These are phyloP conservation scores for Colletotrichum magnum DNA, from an alignment of 2,329 filamentous ascomycete genomes.

Conservation along the genomic window DNA sequence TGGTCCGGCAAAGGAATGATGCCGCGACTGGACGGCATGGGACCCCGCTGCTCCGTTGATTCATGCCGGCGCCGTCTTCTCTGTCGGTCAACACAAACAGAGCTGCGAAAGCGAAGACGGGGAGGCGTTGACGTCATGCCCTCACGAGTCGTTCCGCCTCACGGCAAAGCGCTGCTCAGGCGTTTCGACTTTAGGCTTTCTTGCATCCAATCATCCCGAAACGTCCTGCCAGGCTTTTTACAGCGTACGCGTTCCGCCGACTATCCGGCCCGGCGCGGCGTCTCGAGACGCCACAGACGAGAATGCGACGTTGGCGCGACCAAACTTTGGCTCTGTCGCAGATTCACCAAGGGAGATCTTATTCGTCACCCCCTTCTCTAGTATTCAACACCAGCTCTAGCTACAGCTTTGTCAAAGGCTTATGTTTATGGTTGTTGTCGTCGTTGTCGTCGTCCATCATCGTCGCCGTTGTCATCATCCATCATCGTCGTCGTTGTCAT, in stretches of 20 bases:
- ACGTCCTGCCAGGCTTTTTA: conserved; percentile 6
- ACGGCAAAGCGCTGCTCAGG: conserved; percentile 11
- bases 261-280: conserved; percentile 13
- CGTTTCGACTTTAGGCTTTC: conserved; percentile 31
- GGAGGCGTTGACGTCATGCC: conserved; percentile 21
- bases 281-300: conserved; percentile 11
- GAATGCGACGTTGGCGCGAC: conserved; percentile 18
- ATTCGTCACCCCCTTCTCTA: too few relatives aligned
- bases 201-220: conserved; percentile 15
- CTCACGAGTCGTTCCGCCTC: conserved; percentile 2
- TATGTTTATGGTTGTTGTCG: too few relatives aligned
- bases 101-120: conserved; percentile 6
- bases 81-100: conserved; percentile 3
- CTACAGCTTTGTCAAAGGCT: too few relatives aligned
- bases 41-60: background rate
- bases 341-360: background rate
- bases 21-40: conserved; percentile 6
- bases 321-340: conserved; percentile 6
- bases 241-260: background rate
- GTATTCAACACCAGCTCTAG: too few relatives aligned
- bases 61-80: background rate
- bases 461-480: too few relatives aligned
- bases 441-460: too few relatives aligned
- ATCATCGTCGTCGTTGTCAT: too few relatives aligned
- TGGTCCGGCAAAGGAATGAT: conserved; percentile 1